A percentile compares a stretch with the other conserved stretches of the same genome.
Conservation (phyloP, 257 asterid species). For the Capsicum baccatum region DNA sequence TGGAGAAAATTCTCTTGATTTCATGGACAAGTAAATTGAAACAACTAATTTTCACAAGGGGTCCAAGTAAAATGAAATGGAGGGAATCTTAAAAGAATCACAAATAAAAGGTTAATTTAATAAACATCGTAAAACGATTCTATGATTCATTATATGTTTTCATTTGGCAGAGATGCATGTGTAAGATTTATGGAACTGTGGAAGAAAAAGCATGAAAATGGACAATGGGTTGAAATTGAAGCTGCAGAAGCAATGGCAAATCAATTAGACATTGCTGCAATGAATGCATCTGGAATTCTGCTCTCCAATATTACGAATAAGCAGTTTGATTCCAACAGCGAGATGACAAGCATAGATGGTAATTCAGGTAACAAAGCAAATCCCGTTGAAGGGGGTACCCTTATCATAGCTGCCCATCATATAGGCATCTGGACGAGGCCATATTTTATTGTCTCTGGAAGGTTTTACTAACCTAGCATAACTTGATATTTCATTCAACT, state of each 20-base stretch:
- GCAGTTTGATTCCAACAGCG: conserved; percentile 56
- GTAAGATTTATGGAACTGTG: conserved; percentile 74
- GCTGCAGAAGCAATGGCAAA: conserved; percentile 63
- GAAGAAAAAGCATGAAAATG: conserved; percentile 91
- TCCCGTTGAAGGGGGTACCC: conserved; percentile 1
- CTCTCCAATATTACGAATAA: conserved; percentile 56
- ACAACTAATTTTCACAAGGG: too few relatives aligned
- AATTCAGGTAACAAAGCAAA: conserved; percentile 53
- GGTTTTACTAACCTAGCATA: neutral
- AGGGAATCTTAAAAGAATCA: neutral
- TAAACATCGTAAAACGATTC: conserved; percentile 7
- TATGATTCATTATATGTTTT: conserved; percentile 26
- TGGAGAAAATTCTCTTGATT: too few relatives aligned
- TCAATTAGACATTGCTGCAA: conserved; percentile 57
- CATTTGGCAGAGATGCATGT: conserved; percentile 83
- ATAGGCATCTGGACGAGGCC: neutral
- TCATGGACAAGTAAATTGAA: too few relatives aligned
- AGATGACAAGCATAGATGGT: conserved; percentile 44
- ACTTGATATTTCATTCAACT: conserved; percentile 4
- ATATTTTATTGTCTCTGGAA: conserved; percentile 7
- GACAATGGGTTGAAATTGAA: conserved; percentile 92
- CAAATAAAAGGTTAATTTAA: neutral
- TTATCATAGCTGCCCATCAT: neutral
- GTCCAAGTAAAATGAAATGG: too few relatives aligned
- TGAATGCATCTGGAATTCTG: conserved; percentile 67